Evolutionary conservation across 2,329 filamentous ascomycete genomes (phyloP).

Genomic region (Corniculantispora saksenae): DNA sequence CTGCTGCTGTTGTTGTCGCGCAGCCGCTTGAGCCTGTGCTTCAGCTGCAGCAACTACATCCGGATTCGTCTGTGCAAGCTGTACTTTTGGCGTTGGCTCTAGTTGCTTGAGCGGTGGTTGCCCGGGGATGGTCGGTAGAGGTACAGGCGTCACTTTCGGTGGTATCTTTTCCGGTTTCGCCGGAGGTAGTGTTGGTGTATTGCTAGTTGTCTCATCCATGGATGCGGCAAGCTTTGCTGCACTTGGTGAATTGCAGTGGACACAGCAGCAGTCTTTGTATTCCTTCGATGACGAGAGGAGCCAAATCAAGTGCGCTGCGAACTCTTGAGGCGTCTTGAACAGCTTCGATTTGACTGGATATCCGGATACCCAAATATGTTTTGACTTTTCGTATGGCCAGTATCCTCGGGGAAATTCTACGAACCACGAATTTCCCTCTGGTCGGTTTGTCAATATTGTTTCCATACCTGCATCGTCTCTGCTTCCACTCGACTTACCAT

Average conservation of each 20-base stretch:
- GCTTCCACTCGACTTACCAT: conserved; percentile 32
- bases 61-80: conserved; percentile 22
- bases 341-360: conserved; percentile 50
- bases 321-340: conserved; percentile 55
- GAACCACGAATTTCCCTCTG: conserved; percentile 47
- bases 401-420: conserved; percentile 47
- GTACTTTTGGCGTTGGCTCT: conserved; percentile 31
- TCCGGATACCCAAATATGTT: conserved; percentile 52
- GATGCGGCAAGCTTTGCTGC: conserved; percentile 26
- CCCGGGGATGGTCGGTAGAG: conserved; percentile 37
- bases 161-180: conserved; percentile 25
- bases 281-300: conserved; percentile 49
- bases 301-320: conserved; percentile 54
- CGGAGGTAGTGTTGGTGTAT: conserved; percentile 22
- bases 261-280: conserved; percentile 52
- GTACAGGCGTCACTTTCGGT: conserved; percentile 39
- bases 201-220: conserved; percentile 31
- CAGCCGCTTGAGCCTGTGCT: conserved; percentile 2
- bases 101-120: conserved; percentile 21
- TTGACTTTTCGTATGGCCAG: conserved; percentile 50
- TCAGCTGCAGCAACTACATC: conserved; percentile 15
- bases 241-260: conserved; percentile 45
- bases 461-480: background rate
- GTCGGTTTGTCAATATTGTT: conserved; percentile 6
- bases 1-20: conserved; percentile 20